A percentile compares a stretch with the other conserved stretches of the same genome.
phyloP scores from a whole-genome alignment of 345 rosid species.

The Sapria himalayana region DNA sequence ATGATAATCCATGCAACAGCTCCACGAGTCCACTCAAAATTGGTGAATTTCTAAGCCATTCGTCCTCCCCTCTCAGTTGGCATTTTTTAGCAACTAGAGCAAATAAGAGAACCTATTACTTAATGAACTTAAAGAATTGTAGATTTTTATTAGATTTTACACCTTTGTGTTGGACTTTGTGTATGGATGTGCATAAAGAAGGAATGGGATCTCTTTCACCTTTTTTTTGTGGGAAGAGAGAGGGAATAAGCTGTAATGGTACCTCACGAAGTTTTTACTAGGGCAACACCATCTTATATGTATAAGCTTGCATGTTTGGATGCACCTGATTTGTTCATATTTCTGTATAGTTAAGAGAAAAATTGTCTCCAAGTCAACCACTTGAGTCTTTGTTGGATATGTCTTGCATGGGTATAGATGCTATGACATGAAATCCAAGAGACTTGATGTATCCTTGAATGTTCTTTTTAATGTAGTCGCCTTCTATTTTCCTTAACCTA shows the following conservation, averaged over 20 bases:
- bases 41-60: conserved; percentile 4
- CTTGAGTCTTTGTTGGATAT: conserved; percentile 6
- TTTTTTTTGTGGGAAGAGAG: no score
- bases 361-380: conserved; percentile 1
- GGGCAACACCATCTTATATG: no score
- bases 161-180: no score
- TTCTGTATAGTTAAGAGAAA: no score
- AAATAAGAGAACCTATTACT: conserved; percentile 7
- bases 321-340: no score
- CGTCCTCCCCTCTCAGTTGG: conserved; percentile 7
- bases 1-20: conserved; percentile 6
- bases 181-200: no score
- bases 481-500: no score
- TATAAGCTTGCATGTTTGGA: no score
- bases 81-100: conserved; percentile 5
- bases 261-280: no score
- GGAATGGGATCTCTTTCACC: no score
- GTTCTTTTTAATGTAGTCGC: conserved; percentile 3
- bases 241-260: no score
- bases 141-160: conserved; percentile 3
- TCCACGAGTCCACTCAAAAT: conserved; percentile 4
- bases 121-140: conserved; percentile 2
- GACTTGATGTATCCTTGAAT: no score
- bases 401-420: conserved; percentile 5
- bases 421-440: conserved; percentile 8